phyloP scores from a whole-genome alignment of 1,284 basidiomycete genomes.

The Heterobasidion irregulare region DNA sequence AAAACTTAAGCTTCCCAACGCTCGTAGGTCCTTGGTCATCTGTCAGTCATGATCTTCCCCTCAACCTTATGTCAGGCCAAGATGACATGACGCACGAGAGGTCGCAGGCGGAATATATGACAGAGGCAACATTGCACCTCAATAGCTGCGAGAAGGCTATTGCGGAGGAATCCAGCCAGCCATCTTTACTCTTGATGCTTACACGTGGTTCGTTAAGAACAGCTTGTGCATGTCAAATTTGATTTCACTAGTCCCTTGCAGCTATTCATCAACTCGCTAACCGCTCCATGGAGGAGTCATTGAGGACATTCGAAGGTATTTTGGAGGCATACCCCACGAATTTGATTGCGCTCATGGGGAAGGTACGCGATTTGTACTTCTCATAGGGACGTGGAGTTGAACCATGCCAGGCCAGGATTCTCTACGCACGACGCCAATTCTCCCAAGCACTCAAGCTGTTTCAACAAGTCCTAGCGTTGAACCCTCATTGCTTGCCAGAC shows the following conservation, averaged over 20 bases:
- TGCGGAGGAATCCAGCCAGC: slow-evolving; percentile 40
- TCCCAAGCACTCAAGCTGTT: slow-evolving; percentile 76
- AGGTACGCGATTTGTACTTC: slow-evolving; percentile 32
- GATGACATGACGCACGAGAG: slow-evolving; percentile 56
- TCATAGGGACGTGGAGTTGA: background rate
- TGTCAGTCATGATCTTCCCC: slow-evolving; percentile 2
- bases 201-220: slow-evolving; percentile 47
- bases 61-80: slow-evolving; percentile 40
- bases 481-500: slow-evolving; percentile 77
- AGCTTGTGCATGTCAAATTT: slow-evolving; percentile 1
- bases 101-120: slow-evolving; percentile 62
- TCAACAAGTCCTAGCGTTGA: slow-evolving; percentile 73
- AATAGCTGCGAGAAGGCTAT: slow-evolving; percentile 54
- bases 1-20: slow-evolving; percentile 63
- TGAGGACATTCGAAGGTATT: slow-evolving; percentile 78
- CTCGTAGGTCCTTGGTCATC: slow-evolving; percentile 44
- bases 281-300: slow-evolving; percentile 70
- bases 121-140: slow-evolving; percentile 61
- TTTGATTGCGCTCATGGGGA: slow-evolving; percentile 72
- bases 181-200: slow-evolving; percentile 45
- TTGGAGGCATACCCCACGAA: slow-evolving; percentile 75
- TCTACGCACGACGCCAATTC: slow-evolving; percentile 73
- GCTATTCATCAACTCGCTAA: slow-evolving; percentile 79
- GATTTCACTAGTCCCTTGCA: slow-evolving; percentile 20
- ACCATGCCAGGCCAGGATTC: slow-evolving; percentile 59